These are phyloP conservation scores for Graphilbum fragrans DNA, from an alignment of 2,329 filamentous ascomycete genomes.

Conservation along the genomic window DNA sequence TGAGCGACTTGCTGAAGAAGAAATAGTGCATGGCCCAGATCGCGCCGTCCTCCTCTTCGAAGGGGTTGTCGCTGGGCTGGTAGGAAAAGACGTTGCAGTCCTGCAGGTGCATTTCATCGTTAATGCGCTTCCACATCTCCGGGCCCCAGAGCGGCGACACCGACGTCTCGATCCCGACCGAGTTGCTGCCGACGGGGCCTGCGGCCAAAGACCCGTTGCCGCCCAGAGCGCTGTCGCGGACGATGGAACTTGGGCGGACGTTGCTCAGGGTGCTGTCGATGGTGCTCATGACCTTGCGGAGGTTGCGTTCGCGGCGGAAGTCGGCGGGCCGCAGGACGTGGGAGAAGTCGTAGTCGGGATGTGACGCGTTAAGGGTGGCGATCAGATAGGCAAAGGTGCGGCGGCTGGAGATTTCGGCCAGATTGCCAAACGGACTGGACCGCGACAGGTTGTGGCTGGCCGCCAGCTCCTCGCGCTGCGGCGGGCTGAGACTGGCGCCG, in stretches of 20 bases:
- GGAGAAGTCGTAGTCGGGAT: conserved; percentile 95
- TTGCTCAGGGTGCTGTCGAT: conserved; percentile 83
- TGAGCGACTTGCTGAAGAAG: conserved; percentile 88
- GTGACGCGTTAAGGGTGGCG: conserved; percentile 88
- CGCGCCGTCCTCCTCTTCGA: conserved; percentile 80
- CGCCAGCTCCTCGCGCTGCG: conserved; percentile 60
- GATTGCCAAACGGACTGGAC: conserved; percentile 81
- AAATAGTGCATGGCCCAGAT: conserved; percentile 97
- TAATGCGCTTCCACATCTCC: conserved; percentile 81
- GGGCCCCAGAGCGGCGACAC: conserved; percentile 63
- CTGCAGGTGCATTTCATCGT: conserved; percentile 86
- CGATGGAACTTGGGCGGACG: conserved; percentile 52
- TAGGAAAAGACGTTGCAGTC: conserved; percentile 88
- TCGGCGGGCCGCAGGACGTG: conserved; percentile 80
- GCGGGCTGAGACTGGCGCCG: conserved; percentile 77
- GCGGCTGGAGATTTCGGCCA: conserved; percentile 78
- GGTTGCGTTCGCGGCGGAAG: conserved; percentile 72
- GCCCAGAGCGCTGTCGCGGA: conserved; percentile 25
- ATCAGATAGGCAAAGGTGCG: conserved; percentile 94
- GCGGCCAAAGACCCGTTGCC: conserved; percentile 19
- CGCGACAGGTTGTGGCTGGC: conserved; percentile 63
- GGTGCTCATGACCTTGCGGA: conserved; percentile 72
- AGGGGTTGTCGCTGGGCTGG: conserved; percentile 78
- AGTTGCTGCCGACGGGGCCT: conserved; percentile 20
- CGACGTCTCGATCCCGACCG: conserved; percentile 23